Base-by-base conservation (phyloP, 352 stramenopile species). In the Phytopythium vexans region DNA sequence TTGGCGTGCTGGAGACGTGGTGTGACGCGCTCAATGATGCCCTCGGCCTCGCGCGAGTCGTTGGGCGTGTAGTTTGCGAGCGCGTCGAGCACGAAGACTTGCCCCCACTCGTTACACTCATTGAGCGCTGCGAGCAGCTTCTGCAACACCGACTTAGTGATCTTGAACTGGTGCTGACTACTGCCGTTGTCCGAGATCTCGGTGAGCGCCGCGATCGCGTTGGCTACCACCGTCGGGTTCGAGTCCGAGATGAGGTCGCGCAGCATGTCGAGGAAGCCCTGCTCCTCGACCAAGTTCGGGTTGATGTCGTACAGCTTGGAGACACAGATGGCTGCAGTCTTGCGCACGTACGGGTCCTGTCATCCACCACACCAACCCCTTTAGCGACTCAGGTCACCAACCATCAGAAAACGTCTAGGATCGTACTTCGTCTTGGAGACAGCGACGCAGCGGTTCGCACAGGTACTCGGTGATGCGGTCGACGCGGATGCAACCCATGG, bases 291-390 rank as follows among this genome's bases (percentile, higher is more conserved):
- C 41, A 99, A 78, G 36, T 97, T 88, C 1, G 97, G 96, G 52
- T 97, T 98, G 77, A 99, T 99, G 66, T 99, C 97, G 74, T 99
- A 99, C 12, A 99, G 84, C 75, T 99, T 99, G 42, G 96, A 97
- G 11, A 99, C 97, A 70, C 97, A 99, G 42, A 99, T 98, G 15
- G 97, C 97, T 8, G 97, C 97, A 1, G 97, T 99, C 70, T 99
- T 99, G 49, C 97, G 88, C 8, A 99, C 97, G 64, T 99, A 99
- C 27, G 97, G 97, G 75, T 99, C 97, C 63, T 79, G 60, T 12
- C 4, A 27, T 27, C 21, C 21, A 27, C 21, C 21, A 27, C 21
- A 46, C 27, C 4, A 47, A 5, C 38, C 15, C n/a, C 41, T 7
- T 60, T 7, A 58, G 8, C 14, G 1, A 14, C 14, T 15, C n/a